Base-by-base conservation (phyloP, 331 rosid genomes). In the Saraca asoca region DNA sequence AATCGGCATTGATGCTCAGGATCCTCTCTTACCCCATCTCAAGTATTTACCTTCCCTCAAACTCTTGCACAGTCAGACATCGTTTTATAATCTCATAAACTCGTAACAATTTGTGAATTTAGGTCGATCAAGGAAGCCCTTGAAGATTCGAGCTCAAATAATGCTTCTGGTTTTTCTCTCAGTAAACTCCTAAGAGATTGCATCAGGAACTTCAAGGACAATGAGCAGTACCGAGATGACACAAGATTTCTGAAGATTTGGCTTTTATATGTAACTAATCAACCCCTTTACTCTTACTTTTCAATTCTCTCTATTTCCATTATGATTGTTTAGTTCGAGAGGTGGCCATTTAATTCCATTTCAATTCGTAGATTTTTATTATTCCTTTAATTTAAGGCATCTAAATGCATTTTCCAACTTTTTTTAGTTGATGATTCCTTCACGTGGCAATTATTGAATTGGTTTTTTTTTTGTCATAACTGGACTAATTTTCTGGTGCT, bases 241-340 rank as follows among this genome's bases (percentile, higher is more conserved):
- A 37, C 71, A 79, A 78, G 98, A 84, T 93, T 93, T 70, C 91
- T 93, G 69, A 87, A 86, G 86, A 84, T 93, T 66, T 93, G 98
- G 95, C 75, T 87, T 76, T 81, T 93, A 62, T 86, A 85, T 78
- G 98, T 93, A 78, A 69, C 44, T 48, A 62, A 34, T 33, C 7
- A 50, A 44, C 44, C 49, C 62, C 33, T 52, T 15, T 37, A 4
- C 29, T 14, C 11, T 17, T 66, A 16, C 16, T 51, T 37, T 50
- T 10, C 3, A 43, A 16, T 58, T 43, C 11, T 20, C 29, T 0
- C 0, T 8, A 11, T 34, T 35, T 34, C 45, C 46, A 31, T 31
- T 4, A n/a, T 41, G 3, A 6, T 56, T 15, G 0, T 31, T 68
- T 56, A 18, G 43, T 15, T 31, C 17, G 10, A 41, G 18, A 17